Evolutionary conservation across 2,329 filamentous ascomycete genomes (phyloP).

Genomic region (Gyromitra esculenta): DNA sequence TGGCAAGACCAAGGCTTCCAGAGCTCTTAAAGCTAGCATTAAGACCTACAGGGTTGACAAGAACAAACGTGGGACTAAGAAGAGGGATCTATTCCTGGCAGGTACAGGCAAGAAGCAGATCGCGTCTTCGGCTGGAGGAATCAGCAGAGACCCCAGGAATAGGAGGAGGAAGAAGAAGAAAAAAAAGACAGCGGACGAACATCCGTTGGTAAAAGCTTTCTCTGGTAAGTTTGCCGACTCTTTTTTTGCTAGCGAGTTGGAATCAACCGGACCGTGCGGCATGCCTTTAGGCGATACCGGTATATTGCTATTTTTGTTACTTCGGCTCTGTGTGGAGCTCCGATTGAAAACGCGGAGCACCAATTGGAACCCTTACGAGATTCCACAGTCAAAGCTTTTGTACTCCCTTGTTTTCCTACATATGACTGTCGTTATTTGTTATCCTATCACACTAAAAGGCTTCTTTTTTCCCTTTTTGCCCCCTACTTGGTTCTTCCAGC

Average conservation of each 20-base stretch:
- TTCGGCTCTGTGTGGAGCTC: slow-evolving; percentile 11
- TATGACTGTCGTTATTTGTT: slow-evolving; percentile 19
- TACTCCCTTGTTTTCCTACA: slow-evolving; percentile 26
- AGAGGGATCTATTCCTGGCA: slow-evolving; percentile 40
- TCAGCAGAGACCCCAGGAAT: slow-evolving; percentile 21
- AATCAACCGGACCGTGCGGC: slow-evolving; percentile 23
- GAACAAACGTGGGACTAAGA: slow-evolving; percentile 33
- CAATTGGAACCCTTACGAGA: slow-evolving; percentile 17
- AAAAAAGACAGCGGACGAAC: slow-evolving; percentile 31
- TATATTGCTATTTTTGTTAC: slow-evolving; percentile 41
- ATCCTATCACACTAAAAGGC: slow-evolving; percentile 22
- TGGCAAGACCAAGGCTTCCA: slow-evolving; percentile 27
- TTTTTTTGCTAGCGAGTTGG: slow-evolving; percentile 35
- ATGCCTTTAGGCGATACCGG: slow-evolving; percentile 28
- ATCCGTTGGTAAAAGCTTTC: slow-evolving; percentile 49
- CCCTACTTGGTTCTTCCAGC: slow-evolving; percentile 11
- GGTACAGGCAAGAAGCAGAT: slow-evolving; percentile 29
- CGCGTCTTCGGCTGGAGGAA: slow-evolving; percentile 24
- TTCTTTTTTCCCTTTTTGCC: slow-evolving; percentile 9
- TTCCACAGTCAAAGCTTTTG: slow-evolving; percentile 13
- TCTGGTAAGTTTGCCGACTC: slow-evolving; percentile 42
- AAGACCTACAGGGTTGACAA: slow-evolving; percentile 40
- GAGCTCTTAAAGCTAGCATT: slow-evolving; percentile 26
- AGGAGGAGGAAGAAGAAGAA: slow-evolving; percentile 38
- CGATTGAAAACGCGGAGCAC: slow-evolving; percentile 15